Evolutionary conservation across 768 basidiomycete genomes (phyloP), one percentile per base, ranked within the genome.

Genomic region (Roridomyces roridus): DNA sequence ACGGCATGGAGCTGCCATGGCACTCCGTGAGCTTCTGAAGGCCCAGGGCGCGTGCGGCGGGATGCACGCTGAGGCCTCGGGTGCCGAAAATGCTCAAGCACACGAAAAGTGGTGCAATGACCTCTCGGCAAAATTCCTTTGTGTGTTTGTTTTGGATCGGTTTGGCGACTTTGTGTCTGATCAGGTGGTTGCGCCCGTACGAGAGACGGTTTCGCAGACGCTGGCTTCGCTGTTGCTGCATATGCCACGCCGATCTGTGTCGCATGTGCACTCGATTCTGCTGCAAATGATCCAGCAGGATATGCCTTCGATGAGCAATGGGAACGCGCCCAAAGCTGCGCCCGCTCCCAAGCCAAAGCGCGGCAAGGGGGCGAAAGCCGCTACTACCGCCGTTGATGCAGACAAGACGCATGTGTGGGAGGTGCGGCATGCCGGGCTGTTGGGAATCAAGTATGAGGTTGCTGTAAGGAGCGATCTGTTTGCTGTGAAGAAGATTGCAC

Each of bases 151-250:
- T 28, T 79, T 98, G 23, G 97, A 99, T 70, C 87, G 97, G n/a
- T 99, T 99, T 65, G 94, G 96, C 3, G 97, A 99, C 73, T 99
- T 96, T 68, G 87, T 97, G 31, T 92, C 94, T 0, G 97, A 99
- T 69, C 95, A 96, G 77, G 95, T 98, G 37, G 86, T 98, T 11
- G 97, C 97, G 11, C 97, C 97, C 37, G 96, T 99, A 8, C 86
- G 97, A 53, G 97, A 99, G 71, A 96, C 92, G 0, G 94, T 94
- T 8, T 94, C 94, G 11, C 96, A 98, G 70, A 94, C 95, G 0
- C 78, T 99, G 3, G 96, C 94, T 5, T 88, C 94, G 10, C 81
- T 97, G 18, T 81, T 98, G 37, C 74, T 95, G 20, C 89, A 93
- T 71, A 94, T 98, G 88, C 89, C 93, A 29, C 79, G 82, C n/a